Base-by-base conservation (phyloP, 805 yeast genomes). In the Candida quercuum region DNA sequence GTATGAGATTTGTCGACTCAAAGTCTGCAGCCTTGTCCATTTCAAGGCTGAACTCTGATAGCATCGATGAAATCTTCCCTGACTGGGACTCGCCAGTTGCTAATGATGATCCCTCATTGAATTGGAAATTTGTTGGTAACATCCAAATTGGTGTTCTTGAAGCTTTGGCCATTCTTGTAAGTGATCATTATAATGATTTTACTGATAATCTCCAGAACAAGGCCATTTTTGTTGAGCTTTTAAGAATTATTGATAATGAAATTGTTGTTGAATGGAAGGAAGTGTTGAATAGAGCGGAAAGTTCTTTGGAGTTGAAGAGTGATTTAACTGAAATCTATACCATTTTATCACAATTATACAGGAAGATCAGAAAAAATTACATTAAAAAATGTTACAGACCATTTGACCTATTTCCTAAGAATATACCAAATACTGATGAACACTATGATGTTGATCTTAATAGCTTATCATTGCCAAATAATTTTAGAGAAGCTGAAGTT, bases 61-160 rank as follows among this genome's bases (percentile, higher is more conserved):
- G 10, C 7, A 6, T 42, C 4, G 39, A 45, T 6, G 56, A 42
- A 1, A 28, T 43, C 5, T 74, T 74, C 48, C 88, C 87, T 1
- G 72, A 72, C 28, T 84, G 93, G 93, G 67, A 66, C 25, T 43
- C 55, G 3, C 60, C 43, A 14, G 45, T 61, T 9, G 37, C 53
- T 8, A 36, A 61, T 4, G 64, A 66, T 31, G 64, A 72, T 20
- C 63, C 71, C 0, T 71, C 72, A 3, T 67, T 82, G 24, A 83
- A 81, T 48, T 78, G 81, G 70, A 71, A 71, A 32, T 71, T 77
- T 38, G 78, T 86, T 32, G 78, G 83, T 10, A 86, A 81, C 52
- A 84, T 89, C 30, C 93, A 88, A 54, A 68, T 83, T 27, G 94
- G 94, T 28, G 76, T 88, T 23, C 64, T 88, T 41, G 94, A 86